Conservation (phyloP, 257 asterid species). For the Rauvolfia tetraphylla region DNA sequence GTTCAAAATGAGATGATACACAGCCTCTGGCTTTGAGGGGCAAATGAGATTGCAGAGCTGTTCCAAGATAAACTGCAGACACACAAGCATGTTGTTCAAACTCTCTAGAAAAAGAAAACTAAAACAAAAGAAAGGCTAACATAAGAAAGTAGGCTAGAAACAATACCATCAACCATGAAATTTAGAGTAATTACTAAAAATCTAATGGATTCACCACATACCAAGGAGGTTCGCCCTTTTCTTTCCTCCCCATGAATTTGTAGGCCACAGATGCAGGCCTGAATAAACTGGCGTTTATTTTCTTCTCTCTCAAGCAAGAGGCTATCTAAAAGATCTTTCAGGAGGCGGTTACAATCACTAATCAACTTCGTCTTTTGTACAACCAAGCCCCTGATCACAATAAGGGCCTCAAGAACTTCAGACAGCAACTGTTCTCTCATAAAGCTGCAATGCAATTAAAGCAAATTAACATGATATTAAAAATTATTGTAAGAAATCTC, state of each 20-base stretch:
- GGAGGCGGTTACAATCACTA: constrained; percentile 85
- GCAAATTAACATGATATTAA: neutral
- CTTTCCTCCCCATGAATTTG: constrained; percentile 84
- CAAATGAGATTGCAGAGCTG: constrained; percentile 96
- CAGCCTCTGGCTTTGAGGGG: constrained; percentile 91
- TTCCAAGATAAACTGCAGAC: constrained; percentile 89
- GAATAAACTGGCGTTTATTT: constrained; percentile 89
- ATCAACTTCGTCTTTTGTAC: constrained; percentile 96
- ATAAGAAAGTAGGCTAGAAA: neutral
- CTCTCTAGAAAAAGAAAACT: neutral
- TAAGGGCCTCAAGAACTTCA: constrained; percentile 94
- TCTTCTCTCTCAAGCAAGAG: constrained; percentile 91
- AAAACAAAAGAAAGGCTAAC: neutral
- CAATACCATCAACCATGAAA: neutral
- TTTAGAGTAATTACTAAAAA: neutral
- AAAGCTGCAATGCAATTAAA: constrained; percentile 51
- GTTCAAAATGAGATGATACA: constrained; percentile 74
- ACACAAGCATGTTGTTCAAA: neutral
- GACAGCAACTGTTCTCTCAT: constrained; percentile 84
- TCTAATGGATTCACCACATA: constrained; percentile 30
- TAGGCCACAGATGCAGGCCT: constrained; percentile 94
- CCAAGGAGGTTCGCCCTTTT: constrained; percentile 89
- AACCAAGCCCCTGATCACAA: constrained; percentile 91
- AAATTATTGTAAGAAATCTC: neutral
- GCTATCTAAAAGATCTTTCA: constrained; percentile 91